phyloP scores from a whole-genome alignment of 345 rosid species.

The Isatis tinctoria region DNA sequence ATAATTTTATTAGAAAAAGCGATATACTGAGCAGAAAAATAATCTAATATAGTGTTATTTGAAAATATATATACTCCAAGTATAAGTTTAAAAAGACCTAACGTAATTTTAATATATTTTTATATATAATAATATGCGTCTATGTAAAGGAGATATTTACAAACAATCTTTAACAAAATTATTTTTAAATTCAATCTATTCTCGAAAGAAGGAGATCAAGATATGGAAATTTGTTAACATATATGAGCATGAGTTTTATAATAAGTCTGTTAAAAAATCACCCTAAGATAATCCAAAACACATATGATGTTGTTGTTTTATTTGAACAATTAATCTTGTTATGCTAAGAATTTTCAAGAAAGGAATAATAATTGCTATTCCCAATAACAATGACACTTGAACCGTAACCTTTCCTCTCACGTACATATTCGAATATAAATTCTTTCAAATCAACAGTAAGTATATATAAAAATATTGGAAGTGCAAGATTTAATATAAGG shows the following conservation, averaged over 20 bases:
- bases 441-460: conserved; percentile 21
- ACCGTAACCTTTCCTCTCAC: conserved; percentile 24
- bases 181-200: background rate
- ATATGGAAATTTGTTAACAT: background rate
- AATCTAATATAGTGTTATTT: background rate
- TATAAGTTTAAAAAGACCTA: background rate
- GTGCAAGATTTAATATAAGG: background rate
- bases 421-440: background rate
- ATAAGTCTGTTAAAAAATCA: background rate
- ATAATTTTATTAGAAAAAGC: background rate
- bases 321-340: background rate
- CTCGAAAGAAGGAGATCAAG: background rate
- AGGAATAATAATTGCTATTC: conserved; percentile 26
- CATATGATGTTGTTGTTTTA: conserved; percentile 1
- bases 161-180: background rate
- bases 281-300: background rate
- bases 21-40: background rate
- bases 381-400: conserved; percentile 36
- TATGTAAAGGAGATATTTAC: background rate
- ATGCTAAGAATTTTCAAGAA: background rate
- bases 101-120: background rate
- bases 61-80: background rate
- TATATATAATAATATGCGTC: background rate
- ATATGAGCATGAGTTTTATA: conserved; percentile 3
- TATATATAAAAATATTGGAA: background rate